Conservation (phyloP, 352 stramenopile genomes). For the Phytopythium cucurbitacearum region DNA sequence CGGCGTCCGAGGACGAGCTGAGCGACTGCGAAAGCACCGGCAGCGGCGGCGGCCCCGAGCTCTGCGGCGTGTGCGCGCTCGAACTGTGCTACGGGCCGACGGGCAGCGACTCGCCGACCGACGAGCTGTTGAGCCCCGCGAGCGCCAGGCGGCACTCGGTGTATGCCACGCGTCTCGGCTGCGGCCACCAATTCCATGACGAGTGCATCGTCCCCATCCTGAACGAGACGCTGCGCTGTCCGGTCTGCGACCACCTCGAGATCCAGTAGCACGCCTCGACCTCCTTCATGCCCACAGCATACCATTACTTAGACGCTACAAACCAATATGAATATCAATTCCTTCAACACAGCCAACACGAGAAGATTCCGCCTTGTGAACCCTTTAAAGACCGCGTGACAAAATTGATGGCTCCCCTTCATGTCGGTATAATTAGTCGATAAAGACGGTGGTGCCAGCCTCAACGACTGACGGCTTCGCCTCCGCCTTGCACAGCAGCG, state of each 20-base stretch:
- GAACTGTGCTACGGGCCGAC: constrained; percentile 9
- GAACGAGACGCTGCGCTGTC: constrained; percentile 28
- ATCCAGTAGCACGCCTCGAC: constrained; percentile 11
- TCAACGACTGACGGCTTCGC: too few relatives aligned
- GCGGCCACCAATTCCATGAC: constrained; percentile 31
- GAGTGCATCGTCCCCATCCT: constrained; percentile 37
- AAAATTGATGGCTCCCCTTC: too few relatives aligned
- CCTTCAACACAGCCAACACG: too few relatives aligned
- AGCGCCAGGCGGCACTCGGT: constrained; percentile 13
- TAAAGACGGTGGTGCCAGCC: too few relatives aligned
- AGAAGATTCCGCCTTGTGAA: too few relatives aligned
- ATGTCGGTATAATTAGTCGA: too few relatives aligned
- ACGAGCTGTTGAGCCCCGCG: background rate
- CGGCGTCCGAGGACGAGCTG: constrained; percentile 7
- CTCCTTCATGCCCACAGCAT: background rate
- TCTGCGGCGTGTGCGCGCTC: constrained; percentile 18
- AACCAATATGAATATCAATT: too few relatives aligned
- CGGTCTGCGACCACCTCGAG: constrained; percentile 26
- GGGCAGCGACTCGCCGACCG: background rate
- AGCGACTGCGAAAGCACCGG: background rate
- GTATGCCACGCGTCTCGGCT: constrained; percentile 21
- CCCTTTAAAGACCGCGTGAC: too few relatives aligned
- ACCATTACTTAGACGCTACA: too few relatives aligned
- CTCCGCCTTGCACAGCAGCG: too few relatives aligned
- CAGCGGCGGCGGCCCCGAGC: background rate